Evolutionary conservation across 1,139 yeast genomes (phyloP), one percentile per base, ranked within the genome.

Genomic region (Kurtzmaniella quercitrusa): DNA sequence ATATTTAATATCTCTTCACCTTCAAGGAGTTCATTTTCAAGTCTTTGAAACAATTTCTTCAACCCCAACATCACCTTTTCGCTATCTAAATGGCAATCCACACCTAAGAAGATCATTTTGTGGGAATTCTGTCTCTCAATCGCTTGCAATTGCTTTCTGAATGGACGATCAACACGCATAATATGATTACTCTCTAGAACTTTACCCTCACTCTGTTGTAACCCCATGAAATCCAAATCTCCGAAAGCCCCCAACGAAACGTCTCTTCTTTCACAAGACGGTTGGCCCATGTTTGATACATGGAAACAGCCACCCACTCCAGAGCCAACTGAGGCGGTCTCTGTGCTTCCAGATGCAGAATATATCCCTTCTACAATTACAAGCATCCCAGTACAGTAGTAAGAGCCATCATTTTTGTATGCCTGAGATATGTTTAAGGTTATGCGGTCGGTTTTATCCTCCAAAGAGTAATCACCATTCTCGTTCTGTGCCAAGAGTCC

Each of bases 321-420:
- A 42, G 62, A 58, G 16, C 61, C 60, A 8, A 31, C 36, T 43
- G 59, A 61, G 34, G 57, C 53, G 17, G 58, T 53, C 41, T 55
- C 56, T 27, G 60, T 51, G 36, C 75, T 79, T 19, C 84, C 85
- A 17, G 81, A 76, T 6, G 80, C 82, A 0, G 88, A 77, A 55
- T 87, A 88, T 19, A 88, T 79, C 12, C 99, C 99, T 57, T 90
- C 95, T 38, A 85, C 85, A 3, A 91, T 68, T 1, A 89, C 79
- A 54, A 85, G 81, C 70, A 85, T 82, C 1, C 98, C 98, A 1
- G 85, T 78, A 2, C 82, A 79, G 55, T 83, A 87, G 56, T 80
- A 91, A 2, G 85, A 75, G 0, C 86, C 90, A 12, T 73, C 73
- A 1, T 85, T 75, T 39, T 88, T 85, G 15, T 73, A 67, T 0